Evolutionary conservation across 352 stramenopile genomes (phyloP).

Genomic region (Pythium utonaiense): DNA sequence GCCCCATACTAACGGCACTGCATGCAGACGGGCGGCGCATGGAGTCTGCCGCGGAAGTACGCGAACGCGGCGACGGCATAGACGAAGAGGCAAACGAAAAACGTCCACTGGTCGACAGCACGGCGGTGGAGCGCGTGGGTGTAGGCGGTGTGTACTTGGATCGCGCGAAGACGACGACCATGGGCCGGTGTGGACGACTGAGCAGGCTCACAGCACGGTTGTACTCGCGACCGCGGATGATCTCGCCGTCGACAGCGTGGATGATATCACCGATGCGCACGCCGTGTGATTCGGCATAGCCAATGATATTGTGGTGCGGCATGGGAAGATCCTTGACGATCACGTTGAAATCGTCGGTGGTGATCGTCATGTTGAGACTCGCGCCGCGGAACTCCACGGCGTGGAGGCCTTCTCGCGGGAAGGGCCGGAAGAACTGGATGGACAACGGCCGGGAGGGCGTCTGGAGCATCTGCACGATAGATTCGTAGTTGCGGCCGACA

Average conservation of each 20-base stretch:
- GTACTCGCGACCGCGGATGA: conserved; percentile 80
- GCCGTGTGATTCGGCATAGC: conserved; percentile 76
- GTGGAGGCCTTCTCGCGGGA: conserved; percentile 73
- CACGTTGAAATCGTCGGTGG: conserved; percentile 78
- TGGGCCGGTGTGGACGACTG: conserved; percentile 54
- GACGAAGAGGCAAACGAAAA: conserved; percentile 76
- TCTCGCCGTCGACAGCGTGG: conserved; percentile 73
- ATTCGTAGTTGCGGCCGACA: conserved; percentile 75
- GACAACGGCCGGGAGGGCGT: conserved; percentile 62
- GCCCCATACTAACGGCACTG: conserved; percentile 22
- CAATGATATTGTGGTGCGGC: conserved; percentile 78
- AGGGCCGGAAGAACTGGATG: conserved; percentile 83
- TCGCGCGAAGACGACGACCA: conserved; percentile 80
- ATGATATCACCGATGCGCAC: conserved; percentile 79
- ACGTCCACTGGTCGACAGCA: conserved; percentile 32
- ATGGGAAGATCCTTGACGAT: conserved; percentile 84
- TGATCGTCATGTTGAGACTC: conserved; percentile 86
- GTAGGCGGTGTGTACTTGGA: conserved; percentile 61
- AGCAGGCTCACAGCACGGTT: conserved; percentile 76
- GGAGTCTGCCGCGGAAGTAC: conserved; percentile 15
- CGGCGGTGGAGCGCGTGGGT: conserved; percentile 38
- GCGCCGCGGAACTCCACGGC: conserved; percentile 76
- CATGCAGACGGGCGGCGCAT: conserved; percentile 18
- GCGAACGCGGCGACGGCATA: conserved; percentile 49
- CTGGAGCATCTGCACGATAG: conserved; percentile 84